A percentile compares a stretch with the other conserved stretches of the same genome.
Conservation (phyloP, 148 eudicot species). For the Rhododendron vialii region DNA sequence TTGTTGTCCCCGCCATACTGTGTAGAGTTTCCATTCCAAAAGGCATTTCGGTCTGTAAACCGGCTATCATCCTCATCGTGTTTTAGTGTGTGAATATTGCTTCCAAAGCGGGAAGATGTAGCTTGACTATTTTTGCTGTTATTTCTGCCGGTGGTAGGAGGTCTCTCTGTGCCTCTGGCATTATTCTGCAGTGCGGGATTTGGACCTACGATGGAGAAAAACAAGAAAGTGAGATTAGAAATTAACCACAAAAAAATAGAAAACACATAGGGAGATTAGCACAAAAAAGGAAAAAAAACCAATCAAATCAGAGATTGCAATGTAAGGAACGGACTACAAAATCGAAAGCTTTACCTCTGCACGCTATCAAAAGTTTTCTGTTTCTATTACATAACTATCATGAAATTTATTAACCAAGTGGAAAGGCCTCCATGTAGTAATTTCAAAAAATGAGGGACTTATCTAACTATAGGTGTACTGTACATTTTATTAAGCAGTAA, state of each 20-base stretch:
- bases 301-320: neutral
- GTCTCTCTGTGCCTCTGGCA: conserved; percentile 17
- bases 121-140: conserved; percentile 20
- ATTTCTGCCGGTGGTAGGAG: conserved; percentile 10
- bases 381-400: neutral
- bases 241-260: neutral
- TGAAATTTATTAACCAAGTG: neutral
- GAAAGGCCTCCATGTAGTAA: neutral
- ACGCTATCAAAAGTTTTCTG: neutral
- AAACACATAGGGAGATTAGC: neutral
- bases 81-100: conserved; percentile 58
- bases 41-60: conserved; percentile 34
- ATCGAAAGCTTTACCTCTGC: neutral
- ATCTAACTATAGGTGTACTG: neutral
- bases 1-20: conserved; percentile 43
- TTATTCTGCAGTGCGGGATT: conserved; percentile 27
- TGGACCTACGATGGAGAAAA: conserved; percentile 24
- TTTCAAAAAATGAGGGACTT: neutral
- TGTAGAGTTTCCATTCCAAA: conserved; percentile 68
- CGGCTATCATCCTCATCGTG: conserved; percentile 49
- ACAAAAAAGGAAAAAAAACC: neutral
- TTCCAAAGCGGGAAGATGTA: conserved; percentile 30
- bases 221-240: neutral
- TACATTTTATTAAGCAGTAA: neutral
- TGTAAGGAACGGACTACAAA: neutral